Evolutionary conservation across 345 rosid genomes (phyloP), one percentile per base, ranked within the genome.

Genomic region (Triadica sebifera): DNA sequence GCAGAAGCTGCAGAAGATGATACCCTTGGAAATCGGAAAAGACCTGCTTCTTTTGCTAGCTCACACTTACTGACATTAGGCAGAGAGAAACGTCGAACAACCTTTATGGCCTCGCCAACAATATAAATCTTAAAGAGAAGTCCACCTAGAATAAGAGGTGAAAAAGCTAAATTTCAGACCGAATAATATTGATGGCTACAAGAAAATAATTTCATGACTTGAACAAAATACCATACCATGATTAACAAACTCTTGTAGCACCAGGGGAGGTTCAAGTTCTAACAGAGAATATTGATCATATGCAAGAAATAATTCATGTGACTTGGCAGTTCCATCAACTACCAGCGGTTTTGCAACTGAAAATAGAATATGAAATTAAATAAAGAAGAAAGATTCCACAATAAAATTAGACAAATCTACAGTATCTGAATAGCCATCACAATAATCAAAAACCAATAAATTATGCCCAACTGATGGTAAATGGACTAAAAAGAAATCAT

Each of bases 261-360:
- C 87, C 81, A 92, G 55, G 12, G 98, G 98, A 41, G 97, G 96
- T 70, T 92, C 93, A 52, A 94, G 94, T 81, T 88, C 86, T 62
- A 88, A 75, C 57, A 92, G 91, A 57, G 96, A 90, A 72, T 62
- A 82, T 62, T 77, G 78, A 82, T 94, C 94, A 73, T 90, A 88
- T 8, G 92, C 96, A 75, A 94, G 94, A 75, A 80, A 94, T 77
- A 94, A 59, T 74, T 91, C 85, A 70, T 91, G 98, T 15, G 98
- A 94, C 87, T 89, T 94, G 53, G 94, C 82, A 70, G 87, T 91
- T 83, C 97, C 98, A 85, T 94, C 98, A 74, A 88, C 92, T 50
- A 86, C 81, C 53, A 91, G 89, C 50, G 98, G 98, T 76, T 94
- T 94, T 74, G 96, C 98, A 74, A 94, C 98, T 94, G 86, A 60